Evolutionary conservation across 2,329 filamentous ascomycete genomes (phyloP).

Genomic region (Laburnicola sp.): DNA sequence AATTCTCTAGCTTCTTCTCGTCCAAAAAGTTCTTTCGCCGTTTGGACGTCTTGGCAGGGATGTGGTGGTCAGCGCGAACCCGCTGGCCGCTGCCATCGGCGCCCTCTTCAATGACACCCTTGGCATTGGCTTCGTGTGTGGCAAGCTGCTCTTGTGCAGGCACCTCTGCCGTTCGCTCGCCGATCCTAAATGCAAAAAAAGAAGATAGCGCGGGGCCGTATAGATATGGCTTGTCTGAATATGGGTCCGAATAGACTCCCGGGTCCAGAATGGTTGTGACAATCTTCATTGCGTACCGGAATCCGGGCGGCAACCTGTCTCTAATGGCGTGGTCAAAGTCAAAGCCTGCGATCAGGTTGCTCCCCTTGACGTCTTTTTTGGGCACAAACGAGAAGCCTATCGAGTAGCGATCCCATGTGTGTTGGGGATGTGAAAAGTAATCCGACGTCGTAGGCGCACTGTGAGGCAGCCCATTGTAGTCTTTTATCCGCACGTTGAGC

Average conservation of each 20-base stretch:
- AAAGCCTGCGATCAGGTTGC: constrained; percentile 41
- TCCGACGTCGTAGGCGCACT: constrained; percentile 28
- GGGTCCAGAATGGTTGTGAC: constrained; percentile 43
- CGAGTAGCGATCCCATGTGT: constrained; percentile 41
- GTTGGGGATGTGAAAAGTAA: constrained; percentile 40
- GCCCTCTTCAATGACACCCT: constrained; percentile 47
- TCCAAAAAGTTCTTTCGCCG: constrained; percentile 51
- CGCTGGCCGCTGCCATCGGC: constrained; percentile 43
- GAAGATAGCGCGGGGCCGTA: constrained; percentile 43
- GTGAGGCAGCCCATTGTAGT: constrained; percentile 42
- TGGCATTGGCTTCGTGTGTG: constrained; percentile 21
- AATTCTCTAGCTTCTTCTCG: constrained; percentile 37
- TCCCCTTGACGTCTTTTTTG: constrained; percentile 34
- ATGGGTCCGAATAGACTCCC: constrained; percentile 42
- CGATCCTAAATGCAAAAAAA: constrained; percentile 39
- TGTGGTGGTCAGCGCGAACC: constrained; percentile 31
- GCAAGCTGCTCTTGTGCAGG: constrained; percentile 29
- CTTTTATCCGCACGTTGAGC: constrained; percentile 41
- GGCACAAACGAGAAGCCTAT: constrained; percentile 45
- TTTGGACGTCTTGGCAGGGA: constrained; percentile 49
- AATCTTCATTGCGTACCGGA: constrained; percentile 42
- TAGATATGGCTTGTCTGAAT: constrained; percentile 43
- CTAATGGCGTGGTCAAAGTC: constrained; percentile 43
- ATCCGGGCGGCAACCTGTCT: constrained; percentile 44
- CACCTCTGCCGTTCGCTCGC: constrained; percentile 24